These are phyloP conservation scores for Colletotrichum eremochloae DNA, from an alignment of 2,329 filamentous ascomycete genomes.

Conservation along the genomic window DNA sequence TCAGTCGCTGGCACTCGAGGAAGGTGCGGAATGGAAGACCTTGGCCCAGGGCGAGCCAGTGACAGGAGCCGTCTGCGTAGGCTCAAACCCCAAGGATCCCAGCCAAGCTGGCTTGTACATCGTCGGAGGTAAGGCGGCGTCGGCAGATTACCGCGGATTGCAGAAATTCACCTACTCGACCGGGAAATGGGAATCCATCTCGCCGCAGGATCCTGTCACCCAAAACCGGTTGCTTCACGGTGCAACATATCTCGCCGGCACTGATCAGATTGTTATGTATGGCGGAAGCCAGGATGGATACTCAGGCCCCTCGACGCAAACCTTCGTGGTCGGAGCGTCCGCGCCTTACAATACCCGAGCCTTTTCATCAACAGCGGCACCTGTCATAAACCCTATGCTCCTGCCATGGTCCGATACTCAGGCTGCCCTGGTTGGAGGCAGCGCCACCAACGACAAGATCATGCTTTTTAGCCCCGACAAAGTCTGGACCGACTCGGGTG, in stretches of 20 bases:
- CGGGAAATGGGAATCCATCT: constrained; percentile 65
- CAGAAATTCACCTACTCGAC: constrained; percentile 74
- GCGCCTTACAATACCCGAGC: constrained; percentile 74
- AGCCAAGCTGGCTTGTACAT: constrained; percentile 78
- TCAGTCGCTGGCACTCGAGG: constrained; percentile 76
- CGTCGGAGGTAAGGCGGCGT: constrained; percentile 76
- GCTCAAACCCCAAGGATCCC: constrained; percentile 71
- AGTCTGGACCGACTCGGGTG: constrained; percentile 77
- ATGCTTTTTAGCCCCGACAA: constrained; percentile 76
- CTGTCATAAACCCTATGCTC: constrained; percentile 77
- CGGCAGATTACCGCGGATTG: constrained; percentile 76
- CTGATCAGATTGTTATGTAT: constrained; percentile 83
- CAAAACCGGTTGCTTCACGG: constrained; percentile 81
- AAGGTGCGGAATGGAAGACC: constrained; percentile 79
- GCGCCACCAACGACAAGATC: constrained; percentile 73
- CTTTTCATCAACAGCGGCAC: constrained; percentile 70
- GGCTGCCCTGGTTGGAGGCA: constrained; percentile 82
- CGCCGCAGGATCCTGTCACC: constrained; percentile 63
- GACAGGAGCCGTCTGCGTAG: constrained; percentile 82
- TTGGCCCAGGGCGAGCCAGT: constrained; percentile 77
- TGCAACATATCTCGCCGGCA: constrained; percentile 78
- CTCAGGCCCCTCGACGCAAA: constrained; percentile 73
- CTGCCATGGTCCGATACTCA: constrained; percentile 79
- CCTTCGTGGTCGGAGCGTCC: constrained; percentile 78
- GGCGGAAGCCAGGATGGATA: constrained; percentile 77